phyloP scores from a whole-genome alignment of 108 stramenopile species.

The Poteriospumella lacustris region DNA sequence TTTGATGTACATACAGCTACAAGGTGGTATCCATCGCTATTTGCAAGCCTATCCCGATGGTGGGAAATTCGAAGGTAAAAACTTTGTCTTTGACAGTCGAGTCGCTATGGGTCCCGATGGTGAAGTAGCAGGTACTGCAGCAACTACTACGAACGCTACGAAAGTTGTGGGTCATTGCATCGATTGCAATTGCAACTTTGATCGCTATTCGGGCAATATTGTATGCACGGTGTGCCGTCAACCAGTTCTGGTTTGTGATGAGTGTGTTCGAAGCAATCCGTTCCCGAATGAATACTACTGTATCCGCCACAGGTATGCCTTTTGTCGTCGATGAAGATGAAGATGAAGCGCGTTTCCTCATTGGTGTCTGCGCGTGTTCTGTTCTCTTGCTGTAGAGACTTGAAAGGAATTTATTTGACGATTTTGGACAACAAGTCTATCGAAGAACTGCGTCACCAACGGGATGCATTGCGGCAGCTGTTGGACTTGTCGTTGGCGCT shows the following conservation, averaged over 20 bases:
- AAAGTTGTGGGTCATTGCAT: conserved; percentile 26
- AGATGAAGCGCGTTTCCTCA: background rate
- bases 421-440: background rate
- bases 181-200: conserved; percentile 6
- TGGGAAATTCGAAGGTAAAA: conserved; percentile 77
- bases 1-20: conserved; percentile 52
- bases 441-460: background rate
- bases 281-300: conserved; percentile 29
- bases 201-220: background rate
- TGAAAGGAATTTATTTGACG: background rate
- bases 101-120: conserved; percentile 64
- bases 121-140: no score
- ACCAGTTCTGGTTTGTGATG: conserved; percentile 19
- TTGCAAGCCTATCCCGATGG: conserved; percentile 69
- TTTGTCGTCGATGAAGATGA: background rate
- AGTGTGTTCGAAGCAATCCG: conserved; percentile 18
- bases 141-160: background rate
- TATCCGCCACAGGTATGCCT: background rate
- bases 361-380: background rate
- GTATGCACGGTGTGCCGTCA: conserved; percentile 30
- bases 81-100: conserved; percentile 83
- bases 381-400: background rate
- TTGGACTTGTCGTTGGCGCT: background rate
- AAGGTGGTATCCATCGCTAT: conserved; percentile 88
- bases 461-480: background rate